Conservation (phyloP, 192 early-diverging fungal species). For the Entomortierella lignicola region DNA sequence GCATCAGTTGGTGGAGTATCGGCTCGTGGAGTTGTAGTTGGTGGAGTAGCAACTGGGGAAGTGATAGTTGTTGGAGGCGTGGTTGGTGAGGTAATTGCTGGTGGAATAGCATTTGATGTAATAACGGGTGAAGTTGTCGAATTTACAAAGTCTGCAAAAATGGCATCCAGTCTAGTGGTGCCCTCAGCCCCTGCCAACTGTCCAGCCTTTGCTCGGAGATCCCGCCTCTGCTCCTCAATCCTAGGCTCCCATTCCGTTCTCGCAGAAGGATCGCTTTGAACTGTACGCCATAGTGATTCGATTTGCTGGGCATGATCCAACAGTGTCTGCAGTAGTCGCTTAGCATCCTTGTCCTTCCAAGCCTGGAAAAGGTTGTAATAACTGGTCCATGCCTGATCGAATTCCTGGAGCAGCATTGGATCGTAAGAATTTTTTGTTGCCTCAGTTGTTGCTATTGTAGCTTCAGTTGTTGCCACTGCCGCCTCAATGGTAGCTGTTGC, state of each 20-base stretch:
- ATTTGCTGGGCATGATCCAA: conserved; percentile 77
- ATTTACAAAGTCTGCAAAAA: conserved; percentile 30
- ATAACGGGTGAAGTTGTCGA: background rate
- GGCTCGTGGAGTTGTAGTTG: background rate
- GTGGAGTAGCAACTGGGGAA: background rate
- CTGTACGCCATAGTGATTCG: conserved; percentile 70
- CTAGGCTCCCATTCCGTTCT: conserved; percentile 65
- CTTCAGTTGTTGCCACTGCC: too few species aligned
- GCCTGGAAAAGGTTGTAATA: conserved; percentile 75
- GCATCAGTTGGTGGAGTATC: too few species aligned
- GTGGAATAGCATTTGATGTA: background rate
- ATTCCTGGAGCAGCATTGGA: conserved; percentile 15
- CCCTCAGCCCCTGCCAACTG: conserved; percentile 42
- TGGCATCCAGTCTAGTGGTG: conserved; percentile 7
- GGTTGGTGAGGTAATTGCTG: background rate
- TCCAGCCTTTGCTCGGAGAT: conserved; percentile 37
- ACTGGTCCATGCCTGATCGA: conserved; percentile 65
- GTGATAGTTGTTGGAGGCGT: background rate
- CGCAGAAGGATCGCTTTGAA: conserved; percentile 63
- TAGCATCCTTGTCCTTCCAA: conserved; percentile 77
- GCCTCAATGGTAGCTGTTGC: too few species aligned
- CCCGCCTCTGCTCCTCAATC: conserved; percentile 71
- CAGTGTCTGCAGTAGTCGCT: conserved; percentile 70
- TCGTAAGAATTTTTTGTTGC: background rate
- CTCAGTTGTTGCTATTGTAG: too few species aligned